Percentiles rank a stretch among this genome's conserved stretches.
phyloP scores from a whole-genome alignment of 2,329 filamentous ascomycete species.

The Colletotrichum sp. region DNA sequence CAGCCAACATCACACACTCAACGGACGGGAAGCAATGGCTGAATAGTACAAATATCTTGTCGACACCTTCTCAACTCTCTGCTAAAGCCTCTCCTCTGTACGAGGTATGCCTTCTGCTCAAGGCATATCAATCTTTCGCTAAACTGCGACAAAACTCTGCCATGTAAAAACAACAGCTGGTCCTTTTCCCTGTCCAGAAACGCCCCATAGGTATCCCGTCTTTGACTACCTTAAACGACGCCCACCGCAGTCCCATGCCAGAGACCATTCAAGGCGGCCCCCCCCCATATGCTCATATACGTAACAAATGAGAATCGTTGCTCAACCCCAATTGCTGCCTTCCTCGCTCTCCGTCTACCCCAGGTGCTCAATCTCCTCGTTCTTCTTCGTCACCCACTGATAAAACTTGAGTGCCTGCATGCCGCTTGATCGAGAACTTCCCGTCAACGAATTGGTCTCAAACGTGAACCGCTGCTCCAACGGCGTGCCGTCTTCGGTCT shows the following conservation, averaged over 20 bases:
- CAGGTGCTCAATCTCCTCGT: constrained; percentile 5
- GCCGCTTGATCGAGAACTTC: neutral
- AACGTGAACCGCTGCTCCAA: constrained; percentile 7
- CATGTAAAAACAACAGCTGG: neutral
- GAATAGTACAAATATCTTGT: neutral
- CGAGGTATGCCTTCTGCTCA: neutral
- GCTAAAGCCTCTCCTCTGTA: neutral
- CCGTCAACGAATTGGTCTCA: neutral
- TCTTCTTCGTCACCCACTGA: constrained; percentile 8
- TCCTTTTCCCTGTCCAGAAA: neutral
- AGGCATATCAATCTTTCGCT: neutral
- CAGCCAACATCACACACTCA: neutral
- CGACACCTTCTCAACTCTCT: neutral
- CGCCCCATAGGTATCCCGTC: neutral
- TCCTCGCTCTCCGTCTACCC: neutral
- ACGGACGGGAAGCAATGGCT: neutral
- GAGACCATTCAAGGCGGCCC: neutral
- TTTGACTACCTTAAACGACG: neutral
- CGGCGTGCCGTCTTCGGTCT: neutral
- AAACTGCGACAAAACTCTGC: neutral
- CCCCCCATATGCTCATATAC: neutral
- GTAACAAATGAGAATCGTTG: neutral
- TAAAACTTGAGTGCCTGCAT: constrained; percentile 17
- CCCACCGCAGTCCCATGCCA: neutral
- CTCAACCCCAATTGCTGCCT: neutral